phyloP scores from a whole-genome alignment of 2,329 filamentous ascomycete species.

The Colletotrichum costaricense region DNA sequence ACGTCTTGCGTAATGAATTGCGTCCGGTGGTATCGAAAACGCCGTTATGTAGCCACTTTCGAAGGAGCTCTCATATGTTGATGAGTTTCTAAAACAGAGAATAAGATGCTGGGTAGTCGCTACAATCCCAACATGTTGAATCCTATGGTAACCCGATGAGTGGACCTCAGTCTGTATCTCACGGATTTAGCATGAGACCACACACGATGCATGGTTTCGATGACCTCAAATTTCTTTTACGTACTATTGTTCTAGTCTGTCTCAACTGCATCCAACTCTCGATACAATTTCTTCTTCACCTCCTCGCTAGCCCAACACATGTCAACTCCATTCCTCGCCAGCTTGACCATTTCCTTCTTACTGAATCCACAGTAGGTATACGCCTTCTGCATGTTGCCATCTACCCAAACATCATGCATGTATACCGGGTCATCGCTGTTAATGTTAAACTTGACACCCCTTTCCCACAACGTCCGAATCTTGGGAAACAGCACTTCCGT shows the following conservation, averaged over 20 bases:
- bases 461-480: slow-evolving; percentile 70
- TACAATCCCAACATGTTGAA: no score
- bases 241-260: neutral
- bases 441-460: slow-evolving; percentile 75
- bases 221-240: no score
- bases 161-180: no score
- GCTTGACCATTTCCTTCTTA: slow-evolving; percentile 53
- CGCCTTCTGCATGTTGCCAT: slow-evolving; percentile 57
- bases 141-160: no score
- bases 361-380: slow-evolving; percentile 53
- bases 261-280: slow-evolving; percentile 40
- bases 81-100: no score
- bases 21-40: no score
- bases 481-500: slow-evolving; percentile 56
- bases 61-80: no score
- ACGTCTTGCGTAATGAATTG: no score
- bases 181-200: no score
- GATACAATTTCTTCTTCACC: slow-evolving; percentile 46
- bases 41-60: no score
- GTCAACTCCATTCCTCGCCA: slow-evolving; percentile 55
- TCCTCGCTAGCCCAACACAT: slow-evolving; percentile 58
- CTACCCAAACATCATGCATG: slow-evolving; percentile 61
- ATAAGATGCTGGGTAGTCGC: no score
- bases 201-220: no score
- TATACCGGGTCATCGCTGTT: slow-evolving; percentile 82